These are phyloP conservation scores for Malbranchea cinnamomea DNA, from an alignment of 2,329 filamentous ascomycete genomes.

Conservation along the genomic window DNA sequence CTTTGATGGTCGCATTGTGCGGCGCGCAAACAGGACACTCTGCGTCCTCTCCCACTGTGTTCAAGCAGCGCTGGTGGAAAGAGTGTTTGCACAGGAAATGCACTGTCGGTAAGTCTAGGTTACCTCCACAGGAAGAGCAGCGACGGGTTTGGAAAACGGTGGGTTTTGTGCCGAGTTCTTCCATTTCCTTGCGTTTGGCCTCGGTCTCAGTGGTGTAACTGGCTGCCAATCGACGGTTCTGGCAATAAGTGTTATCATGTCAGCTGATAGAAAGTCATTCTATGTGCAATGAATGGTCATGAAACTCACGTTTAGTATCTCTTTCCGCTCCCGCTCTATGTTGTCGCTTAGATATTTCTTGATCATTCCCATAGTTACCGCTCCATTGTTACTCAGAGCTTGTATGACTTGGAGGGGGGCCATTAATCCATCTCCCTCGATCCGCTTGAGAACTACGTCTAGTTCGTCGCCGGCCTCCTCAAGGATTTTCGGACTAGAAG, in stretches of 20 bases:
- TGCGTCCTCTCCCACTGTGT: constrained; percentile 46
- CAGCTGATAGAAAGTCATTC: constrained; percentile 2
- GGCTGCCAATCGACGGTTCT: constrained; percentile 65
- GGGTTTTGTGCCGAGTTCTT: constrained; percentile 62
- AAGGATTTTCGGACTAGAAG: constrained; percentile 65
- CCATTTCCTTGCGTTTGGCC: constrained; percentile 62
- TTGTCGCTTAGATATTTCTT: constrained; percentile 83
- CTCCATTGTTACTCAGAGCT: constrained; percentile 61
- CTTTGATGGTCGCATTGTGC: constrained; percentile 75
- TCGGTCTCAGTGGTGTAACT: constrained; percentile 76
- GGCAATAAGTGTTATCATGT: constrained; percentile 23
- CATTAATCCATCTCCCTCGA: constrained; percentile 83
- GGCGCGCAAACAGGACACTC: constrained; percentile 79
- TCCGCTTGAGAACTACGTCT: constrained; percentile 62
- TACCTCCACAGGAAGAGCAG: constrained; percentile 65
- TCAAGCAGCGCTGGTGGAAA: constrained; percentile 85
- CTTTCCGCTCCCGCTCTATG: constrained; percentile 73
- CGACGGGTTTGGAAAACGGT: constrained; percentile 81
- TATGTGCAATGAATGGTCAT: not conserved
- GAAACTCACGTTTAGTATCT: constrained; percentile 49
- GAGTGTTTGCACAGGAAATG: constrained; percentile 96
- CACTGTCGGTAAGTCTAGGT: constrained; percentile 74
- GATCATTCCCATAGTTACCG: constrained; percentile 95
- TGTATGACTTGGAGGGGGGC: constrained; percentile 94
- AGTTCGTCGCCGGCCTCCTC: constrained; percentile 81